Percentiles rank a stretch among this genome's conserved stretches.
phyloP scores from a whole-genome alignment of 371 early-diverging fungal species.

The Rhizopus microsporus region DNA sequence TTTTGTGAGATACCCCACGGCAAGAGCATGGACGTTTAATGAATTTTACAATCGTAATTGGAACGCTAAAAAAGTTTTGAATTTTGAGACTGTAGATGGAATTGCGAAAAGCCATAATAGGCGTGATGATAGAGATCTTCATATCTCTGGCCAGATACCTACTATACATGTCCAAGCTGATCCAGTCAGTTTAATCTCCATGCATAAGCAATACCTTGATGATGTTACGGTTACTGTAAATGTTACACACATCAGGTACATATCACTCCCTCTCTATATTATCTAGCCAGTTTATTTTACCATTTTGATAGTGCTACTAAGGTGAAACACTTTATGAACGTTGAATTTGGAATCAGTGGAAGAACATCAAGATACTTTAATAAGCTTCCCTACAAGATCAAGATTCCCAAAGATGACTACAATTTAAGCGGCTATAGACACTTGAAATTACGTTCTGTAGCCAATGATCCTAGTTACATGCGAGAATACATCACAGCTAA shows the following conservation, averaged over 20 bases:
- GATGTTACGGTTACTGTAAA: slow-evolving; percentile 26
- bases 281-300: not conserved
- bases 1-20: slow-evolving; percentile 9
- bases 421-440: slow-evolving; percentile 18
- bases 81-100: slow-evolving; percentile 5
- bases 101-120: slow-evolving; percentile 18
- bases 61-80: slow-evolving; percentile 8
- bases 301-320: not conserved
- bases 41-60: slow-evolving; percentile 25
- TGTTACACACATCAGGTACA: slow-evolving; percentile 35
- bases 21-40: slow-evolving; percentile 6
- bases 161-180: slow-evolving; percentile 30
- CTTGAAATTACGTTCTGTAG: slow-evolving; percentile 24
- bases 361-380: slow-evolving; percentile 29
- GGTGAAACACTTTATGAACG: slow-evolving; percentile 17
- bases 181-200: slow-evolving; percentile 18
- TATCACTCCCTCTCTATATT: not conserved
- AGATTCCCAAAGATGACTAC: slow-evolving; percentile 20
- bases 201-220: slow-evolving; percentile 26
- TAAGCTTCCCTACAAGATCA: slow-evolving; percentile 39
- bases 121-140: slow-evolving; percentile 9
- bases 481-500: slow-evolving; percentile 44
- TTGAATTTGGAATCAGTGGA: slow-evolving; percentile 31
- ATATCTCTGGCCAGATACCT: slow-evolving; percentile 34
- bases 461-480: slow-evolving; percentile 44